Evolutionary conservation across 495 filamentous ascomycete genomes (phyloP).

Genomic region (Aspergillus wentii): DNA sequence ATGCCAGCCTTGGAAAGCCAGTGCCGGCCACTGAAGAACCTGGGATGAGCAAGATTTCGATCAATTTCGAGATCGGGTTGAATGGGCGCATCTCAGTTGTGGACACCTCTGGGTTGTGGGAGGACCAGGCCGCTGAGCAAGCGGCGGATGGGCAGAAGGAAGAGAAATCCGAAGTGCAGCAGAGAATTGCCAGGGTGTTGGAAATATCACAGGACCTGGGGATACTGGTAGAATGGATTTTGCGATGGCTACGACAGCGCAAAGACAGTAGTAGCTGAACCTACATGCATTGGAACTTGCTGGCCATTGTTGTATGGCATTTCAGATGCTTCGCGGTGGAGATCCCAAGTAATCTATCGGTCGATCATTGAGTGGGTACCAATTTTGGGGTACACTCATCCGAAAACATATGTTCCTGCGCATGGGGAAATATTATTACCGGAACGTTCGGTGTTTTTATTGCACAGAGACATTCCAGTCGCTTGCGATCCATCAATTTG

Average conservation of each 20-base stretch:
- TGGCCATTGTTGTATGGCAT: too few relatives aligned
- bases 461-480: too few relatives aligned
- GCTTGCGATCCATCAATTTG: too few relatives aligned
- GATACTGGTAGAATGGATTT: constrained; percentile 54
- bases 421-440: too few relatives aligned
- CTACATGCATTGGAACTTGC: too few relatives aligned
- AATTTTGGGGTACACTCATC: too few relatives aligned
- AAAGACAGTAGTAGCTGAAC: too few relatives aligned
- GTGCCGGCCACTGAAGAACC: not conserved
- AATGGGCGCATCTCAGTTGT: constrained; percentile 53
- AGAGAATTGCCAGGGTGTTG: constrained; percentile 35
- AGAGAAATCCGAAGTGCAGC: constrained; percentile 28
- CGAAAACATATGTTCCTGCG: too few relatives aligned
- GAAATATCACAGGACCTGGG: constrained; percentile 50
- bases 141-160: constrained; percentile 18
- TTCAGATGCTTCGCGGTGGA: too few relatives aligned
- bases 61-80: constrained; percentile 54
- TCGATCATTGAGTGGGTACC: too few relatives aligned
- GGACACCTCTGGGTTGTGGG: constrained; percentile 27
- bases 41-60: constrained; percentile 20
- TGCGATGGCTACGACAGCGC: constrained; percentile 7
- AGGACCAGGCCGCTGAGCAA: constrained; percentile 19
- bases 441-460: too few relatives aligned
- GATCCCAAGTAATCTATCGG: too few relatives aligned
- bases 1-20: constrained; percentile 2